Percentiles rank a stretch among this genome's conserved stretches.
phyloP scores from a whole-genome alignment of 345 rosid genomes.

The Arabidopsis arenosa region DNA sequence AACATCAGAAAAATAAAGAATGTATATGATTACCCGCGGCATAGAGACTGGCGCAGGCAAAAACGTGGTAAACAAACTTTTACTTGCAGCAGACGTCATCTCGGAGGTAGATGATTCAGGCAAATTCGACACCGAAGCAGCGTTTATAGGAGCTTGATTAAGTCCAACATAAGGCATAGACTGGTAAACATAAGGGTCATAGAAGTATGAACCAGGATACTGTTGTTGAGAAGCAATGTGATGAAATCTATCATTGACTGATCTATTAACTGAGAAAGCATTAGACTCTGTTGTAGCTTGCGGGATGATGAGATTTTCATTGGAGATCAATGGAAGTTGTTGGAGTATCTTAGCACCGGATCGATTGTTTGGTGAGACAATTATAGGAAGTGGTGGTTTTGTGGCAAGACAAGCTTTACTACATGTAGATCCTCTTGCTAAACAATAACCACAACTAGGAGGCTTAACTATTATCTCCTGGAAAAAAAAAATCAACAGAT shows the following conservation, averaged over 20 bases:
- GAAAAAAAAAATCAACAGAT: background rate
- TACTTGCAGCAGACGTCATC: background rate
- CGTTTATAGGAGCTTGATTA: slow-evolving; percentile 16
- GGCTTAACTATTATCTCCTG: slow-evolving; percentile 35
- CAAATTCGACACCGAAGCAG: background rate
- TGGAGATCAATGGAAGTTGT: background rate
- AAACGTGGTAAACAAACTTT: slow-evolving; percentile 23
- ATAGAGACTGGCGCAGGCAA: background rate
- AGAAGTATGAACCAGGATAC: background rate
- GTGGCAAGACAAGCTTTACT: slow-evolving; percentile 34
- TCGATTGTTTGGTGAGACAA: slow-evolving; percentile 29
- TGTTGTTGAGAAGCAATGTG: slow-evolving; percentile 9
- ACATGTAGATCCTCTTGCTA: slow-evolving; percentile 7
- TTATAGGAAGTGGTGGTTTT: slow-evolving; percentile 42
- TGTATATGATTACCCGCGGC: background rate
- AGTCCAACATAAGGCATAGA: background rate
- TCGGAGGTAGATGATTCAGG: background rate
- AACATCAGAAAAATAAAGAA: background rate
- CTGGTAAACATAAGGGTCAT: background rate
- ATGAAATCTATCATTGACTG: slow-evolving; percentile 11
- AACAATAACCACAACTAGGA: slow-evolving; percentile 13
- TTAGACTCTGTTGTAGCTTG: slow-evolving; percentile 11
- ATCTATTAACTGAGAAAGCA: slow-evolving; percentile 30
- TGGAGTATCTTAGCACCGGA: background rate
- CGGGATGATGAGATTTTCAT: slow-evolving; percentile 24